Evolutionary conservation across 2,329 filamentous ascomycete genomes (phyloP).

Genomic region (Aspergillus flavus): DNA sequence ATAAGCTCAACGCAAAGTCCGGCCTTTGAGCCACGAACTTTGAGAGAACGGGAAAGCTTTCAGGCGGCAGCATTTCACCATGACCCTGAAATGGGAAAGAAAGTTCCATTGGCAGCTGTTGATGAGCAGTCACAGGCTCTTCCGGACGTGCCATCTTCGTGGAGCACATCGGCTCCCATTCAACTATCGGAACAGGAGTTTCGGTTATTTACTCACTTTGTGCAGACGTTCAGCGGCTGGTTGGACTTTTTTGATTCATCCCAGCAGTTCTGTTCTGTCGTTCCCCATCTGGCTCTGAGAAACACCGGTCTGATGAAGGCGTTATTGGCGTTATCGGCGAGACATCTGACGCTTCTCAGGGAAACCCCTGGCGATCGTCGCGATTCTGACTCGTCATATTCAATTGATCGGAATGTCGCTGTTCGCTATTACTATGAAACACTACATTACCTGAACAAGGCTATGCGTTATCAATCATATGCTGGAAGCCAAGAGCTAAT

Average conservation of each 20-base stretch:
- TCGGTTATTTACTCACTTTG: conserved; percentile 19
- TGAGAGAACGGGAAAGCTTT: conserved; percentile 23
- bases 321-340: conserved; percentile 58
- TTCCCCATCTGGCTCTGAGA: conserved; percentile 48
- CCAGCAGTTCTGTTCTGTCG: conserved; percentile 40
- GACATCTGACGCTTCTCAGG: conserved; percentile 49
- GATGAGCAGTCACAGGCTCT: conserved; percentile 6
- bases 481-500: conserved; percentile 61
- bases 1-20: conserved; percentile 11
- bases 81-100: conserved; percentile 19
- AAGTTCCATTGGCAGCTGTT: conserved; percentile 28
- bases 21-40: conserved; percentile 11
- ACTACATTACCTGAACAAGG: conserved; percentile 62
- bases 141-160: conserved; percentile 18
- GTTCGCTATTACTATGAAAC: conserved; percentile 65
- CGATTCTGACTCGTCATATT: background rate
- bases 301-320: conserved; percentile 62
- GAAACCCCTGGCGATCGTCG: background rate
- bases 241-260: conserved; percentile 50
- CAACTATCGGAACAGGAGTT: conserved; percentile 14
- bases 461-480: conserved; percentile 61
- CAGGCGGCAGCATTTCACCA: conserved; percentile 20
- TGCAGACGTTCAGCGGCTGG: conserved; percentile 33
- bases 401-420: conserved; percentile 41
- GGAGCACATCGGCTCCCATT: conserved; percentile 15